A percentile compares a stretch with the other conserved stretches of the same genome.
Conservation (phyloP, 2,329 filamentous ascomycete species). For the Verticillium longisporum region DNA sequence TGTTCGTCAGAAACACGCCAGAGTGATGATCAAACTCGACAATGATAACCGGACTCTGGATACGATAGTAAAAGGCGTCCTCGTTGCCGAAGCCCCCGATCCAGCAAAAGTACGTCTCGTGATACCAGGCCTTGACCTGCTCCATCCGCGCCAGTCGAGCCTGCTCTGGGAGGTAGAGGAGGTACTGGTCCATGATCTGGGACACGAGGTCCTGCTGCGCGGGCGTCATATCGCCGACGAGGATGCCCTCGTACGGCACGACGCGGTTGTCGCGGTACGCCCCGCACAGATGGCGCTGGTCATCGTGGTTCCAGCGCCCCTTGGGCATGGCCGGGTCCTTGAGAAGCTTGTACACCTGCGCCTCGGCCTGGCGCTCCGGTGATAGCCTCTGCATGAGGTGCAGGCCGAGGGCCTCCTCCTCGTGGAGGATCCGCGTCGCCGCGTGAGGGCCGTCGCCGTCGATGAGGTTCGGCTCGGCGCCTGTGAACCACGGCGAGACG, state of each 20-base stretch:
- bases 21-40: conserved; percentile 77
- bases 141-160: conserved; percentile 48
- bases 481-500: conserved; percentile 69
- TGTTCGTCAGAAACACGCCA: conserved; percentile 69
- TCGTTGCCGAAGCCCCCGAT: conserved; percentile 62
- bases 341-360: conserved; percentile 53
- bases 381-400: conserved; percentile 60
- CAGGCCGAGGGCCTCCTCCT: conserved; percentile 59
- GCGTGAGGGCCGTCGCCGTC: conserved; percentile 50
- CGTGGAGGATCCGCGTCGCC: conserved; percentile 59
- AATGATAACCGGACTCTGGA: conserved; percentile 69
- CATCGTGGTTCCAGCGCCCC: conserved; percentile 72
- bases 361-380: conserved; percentile 34
- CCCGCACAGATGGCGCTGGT: conserved; percentile 71
- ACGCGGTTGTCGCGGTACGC: conserved; percentile 73
- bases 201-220: conserved; percentile 49
- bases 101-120: conserved; percentile 76
- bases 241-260: conserved; percentile 66
- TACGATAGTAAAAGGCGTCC: conserved; percentile 70
- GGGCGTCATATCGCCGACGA: conserved; percentile 38
- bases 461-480: conserved; percentile 72
- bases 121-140: conserved; percentile 46
- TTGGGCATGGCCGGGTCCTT: conserved; percentile 59
- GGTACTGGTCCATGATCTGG: conserved; percentile 55
- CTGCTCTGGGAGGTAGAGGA: conserved; percentile 57